Evolutionary conservation across 2,329 filamentous ascomycete species (phyloP).

Genomic region (Fusarium circinatum): DNA sequence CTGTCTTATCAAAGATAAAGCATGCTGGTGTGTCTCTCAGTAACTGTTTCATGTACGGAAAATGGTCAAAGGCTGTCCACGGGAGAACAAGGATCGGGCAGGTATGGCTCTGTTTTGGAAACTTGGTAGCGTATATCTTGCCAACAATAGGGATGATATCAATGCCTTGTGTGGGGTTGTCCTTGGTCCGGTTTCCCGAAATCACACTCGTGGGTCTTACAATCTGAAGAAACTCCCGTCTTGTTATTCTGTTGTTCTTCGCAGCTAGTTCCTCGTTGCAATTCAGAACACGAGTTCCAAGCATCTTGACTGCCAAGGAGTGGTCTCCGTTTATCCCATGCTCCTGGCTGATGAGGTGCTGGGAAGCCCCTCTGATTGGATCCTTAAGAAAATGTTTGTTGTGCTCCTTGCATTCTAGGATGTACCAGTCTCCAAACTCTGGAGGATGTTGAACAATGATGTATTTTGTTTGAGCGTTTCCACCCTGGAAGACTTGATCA

Average conservation of each 20-base stretch:
- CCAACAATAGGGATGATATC: neutral
- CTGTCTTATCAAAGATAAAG: neutral
- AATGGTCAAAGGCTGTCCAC: neutral
- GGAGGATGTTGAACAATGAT: neutral
- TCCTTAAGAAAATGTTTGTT: neutral
- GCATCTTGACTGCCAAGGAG: neutral
- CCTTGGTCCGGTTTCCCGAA: neutral
- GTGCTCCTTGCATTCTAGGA: slow-evolving; percentile 13
- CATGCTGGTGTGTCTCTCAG: neutral
- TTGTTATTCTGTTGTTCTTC: neutral
- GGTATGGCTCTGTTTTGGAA: rapidly evolving
- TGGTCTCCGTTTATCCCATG: rapidly evolving
- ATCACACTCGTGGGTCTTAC: rapidly evolving
- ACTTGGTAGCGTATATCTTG: neutral
- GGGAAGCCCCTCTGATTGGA: neutral
- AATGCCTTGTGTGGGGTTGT: rapidly evolving
- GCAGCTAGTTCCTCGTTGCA: neutral
- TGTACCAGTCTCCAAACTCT: neutral
- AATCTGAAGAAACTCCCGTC: rapidly evolving
- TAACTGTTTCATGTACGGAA: neutral
- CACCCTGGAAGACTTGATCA: slow-evolving; percentile 13
- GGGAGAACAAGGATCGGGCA: neutral
- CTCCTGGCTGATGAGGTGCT: neutral
- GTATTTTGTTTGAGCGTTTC: slow-evolving; percentile 1
- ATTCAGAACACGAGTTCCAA: rapidly evolving